A percentile compares a stretch with the other conserved stretches of the same genome.
These are phyloP conservation scores for Phytophthora palmivora DNA, from an alignment of 352 stramenopile species.

Conservation along the genomic window DNA sequence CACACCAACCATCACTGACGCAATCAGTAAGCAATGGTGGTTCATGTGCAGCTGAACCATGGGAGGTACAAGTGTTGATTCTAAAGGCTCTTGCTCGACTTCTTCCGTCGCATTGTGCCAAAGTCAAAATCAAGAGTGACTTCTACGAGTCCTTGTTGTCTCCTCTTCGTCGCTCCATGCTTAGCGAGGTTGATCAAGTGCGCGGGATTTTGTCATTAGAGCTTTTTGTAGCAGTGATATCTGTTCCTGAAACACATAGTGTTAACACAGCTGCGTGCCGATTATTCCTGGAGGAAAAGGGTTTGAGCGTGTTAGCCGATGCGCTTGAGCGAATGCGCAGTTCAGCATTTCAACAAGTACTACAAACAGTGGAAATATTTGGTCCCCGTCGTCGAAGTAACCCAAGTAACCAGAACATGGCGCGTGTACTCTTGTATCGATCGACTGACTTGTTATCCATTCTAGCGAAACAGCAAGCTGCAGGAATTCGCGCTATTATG, in stretches of 20 bases:
- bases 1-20: conserved; percentile 20
- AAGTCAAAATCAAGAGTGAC: conserved; percentile 60
- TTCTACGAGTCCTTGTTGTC: conserved; percentile 70
- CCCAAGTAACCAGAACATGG: conserved; percentile 45
- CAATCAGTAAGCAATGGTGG: conserved; percentile 22
- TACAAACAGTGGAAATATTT: conserved; percentile 42
- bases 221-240: conserved; percentile 68
- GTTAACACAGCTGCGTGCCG: conserved; percentile 65
- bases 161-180: conserved; percentile 66
- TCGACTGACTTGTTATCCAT: conserved; percentile 71
- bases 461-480: conserved; percentile 43
- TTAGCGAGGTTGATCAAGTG: conserved; percentile 80
- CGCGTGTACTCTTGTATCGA: conserved; percentile 71
- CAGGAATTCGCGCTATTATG: conserved; percentile 57
- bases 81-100: conserved; percentile 74
- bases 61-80: conserved; percentile 83
- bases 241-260: conserved; percentile 47
- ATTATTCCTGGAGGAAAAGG: conserved; percentile 61
- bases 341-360: conserved; percentile 70
- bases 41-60: conserved; percentile 57
- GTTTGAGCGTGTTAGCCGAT: conserved; percentile 58
- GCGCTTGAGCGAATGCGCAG: conserved; percentile 77
- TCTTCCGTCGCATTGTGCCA: conserved; percentile 57
- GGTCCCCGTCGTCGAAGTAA: conserved; percentile 35
- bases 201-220: conserved; percentile 78